Evolutionary conservation across 257 asterid species (phyloP), one percentile per base, ranked within the genome.

Genomic region (Apocynum venetum): DNA sequence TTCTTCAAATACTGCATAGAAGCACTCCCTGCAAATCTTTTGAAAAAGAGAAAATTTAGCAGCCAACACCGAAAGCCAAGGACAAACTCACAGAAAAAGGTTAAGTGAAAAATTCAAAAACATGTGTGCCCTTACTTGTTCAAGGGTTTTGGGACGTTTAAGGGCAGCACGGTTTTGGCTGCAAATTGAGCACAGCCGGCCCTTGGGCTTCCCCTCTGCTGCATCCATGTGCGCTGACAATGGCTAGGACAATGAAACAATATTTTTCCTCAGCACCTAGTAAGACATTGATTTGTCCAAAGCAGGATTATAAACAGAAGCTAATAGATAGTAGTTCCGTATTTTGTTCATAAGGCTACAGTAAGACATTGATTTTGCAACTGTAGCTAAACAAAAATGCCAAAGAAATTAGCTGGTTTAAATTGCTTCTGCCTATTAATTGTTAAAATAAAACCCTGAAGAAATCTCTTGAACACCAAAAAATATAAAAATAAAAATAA

Each of bases 21-120:
- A 96, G 59, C 99, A 96, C 68, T 91, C 97, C 90, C 89, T 93
- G 88, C 99, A 96, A 81, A 93, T 90, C 98, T 93, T 76, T 19
- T 20, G 15, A 59, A 46, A 76, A 48, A 36, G 66, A 38, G 8
- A 20, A 53, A 52, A 35, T 56, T 73, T 35, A 73, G 49, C 79
- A 19, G 70, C 43, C 60, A 78, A 25, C 8, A 36, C 3, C 5
- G 40, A 14, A 11, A 71, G 0, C 46, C 48, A 19, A 46, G 55
- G 76, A 7, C 70, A 8, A 69, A 44, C 55, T 56, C 65, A 57
- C 10, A 44, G 40, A 9, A 52, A 71, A 63, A 75, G 47, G 9
- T 40, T 36, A 40, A 73, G 53, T 15, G 2, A 38, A 25, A 35
- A 41, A 14, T 8, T 9, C 47, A 63, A 64, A 11, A 38, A 36